phyloP scores from a whole-genome alignment of 257 asterid species.

The Primulina huaijiensis region DNA sequence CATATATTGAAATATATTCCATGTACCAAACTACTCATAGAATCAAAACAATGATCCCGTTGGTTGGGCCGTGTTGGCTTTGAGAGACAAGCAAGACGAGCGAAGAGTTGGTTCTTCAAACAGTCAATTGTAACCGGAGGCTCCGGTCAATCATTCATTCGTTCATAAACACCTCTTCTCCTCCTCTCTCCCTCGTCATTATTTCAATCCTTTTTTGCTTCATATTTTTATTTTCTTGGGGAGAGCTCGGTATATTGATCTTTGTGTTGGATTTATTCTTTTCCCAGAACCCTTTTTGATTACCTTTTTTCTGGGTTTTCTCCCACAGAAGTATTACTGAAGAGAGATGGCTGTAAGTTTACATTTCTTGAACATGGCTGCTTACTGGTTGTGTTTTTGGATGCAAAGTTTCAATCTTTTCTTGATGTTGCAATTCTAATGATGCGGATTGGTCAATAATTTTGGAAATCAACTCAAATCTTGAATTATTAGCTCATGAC shows the following conservation, averaged over 20 bases:
- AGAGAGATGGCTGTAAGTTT: conserved; percentile 14
- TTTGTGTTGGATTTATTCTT: not conserved
- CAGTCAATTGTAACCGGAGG: conserved; percentile 5
- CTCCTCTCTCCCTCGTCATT: not conserved
- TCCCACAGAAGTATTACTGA: not conserved
- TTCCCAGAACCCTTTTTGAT: not conserved
- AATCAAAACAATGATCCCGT: no score
- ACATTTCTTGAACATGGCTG: not conserved
- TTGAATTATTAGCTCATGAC: not conserved
- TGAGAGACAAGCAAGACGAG: not conserved
- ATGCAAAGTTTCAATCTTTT: conserved; percentile 8
- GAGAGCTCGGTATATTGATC: not conserved
- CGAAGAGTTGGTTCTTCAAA: not conserved
- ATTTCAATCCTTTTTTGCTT: not conserved
- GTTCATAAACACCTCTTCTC: not conserved
- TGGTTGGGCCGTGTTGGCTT: not conserved
- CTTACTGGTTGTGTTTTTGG: not conserved
- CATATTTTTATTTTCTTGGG: not conserved
- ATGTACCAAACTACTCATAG: no score
- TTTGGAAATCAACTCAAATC: not conserved
- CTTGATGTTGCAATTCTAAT: not conserved
- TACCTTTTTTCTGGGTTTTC: not conserved
- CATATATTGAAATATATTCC: no score
- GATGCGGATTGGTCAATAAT: not conserved
- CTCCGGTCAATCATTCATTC: not conserved